Conservation (phyloP, 192 early-diverging fungal species). For the Glomus cerebriforme region DNA sequence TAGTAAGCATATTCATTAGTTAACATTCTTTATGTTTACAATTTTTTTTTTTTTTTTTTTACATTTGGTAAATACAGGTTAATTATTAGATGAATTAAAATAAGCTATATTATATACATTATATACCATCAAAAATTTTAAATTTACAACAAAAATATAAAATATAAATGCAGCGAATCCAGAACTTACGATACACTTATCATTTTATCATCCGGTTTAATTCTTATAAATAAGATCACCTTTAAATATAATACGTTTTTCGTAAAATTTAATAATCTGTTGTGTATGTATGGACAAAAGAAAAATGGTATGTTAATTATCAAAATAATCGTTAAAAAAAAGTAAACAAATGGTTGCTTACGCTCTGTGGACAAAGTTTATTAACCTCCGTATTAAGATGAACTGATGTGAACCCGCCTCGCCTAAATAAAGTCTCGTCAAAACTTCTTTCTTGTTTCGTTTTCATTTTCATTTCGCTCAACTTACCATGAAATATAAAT, state of each 20-base stretch:
- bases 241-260: neutral
- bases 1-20: no score
- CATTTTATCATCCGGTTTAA: no score
- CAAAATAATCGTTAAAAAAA: neutral
- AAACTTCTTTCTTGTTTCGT: no score
- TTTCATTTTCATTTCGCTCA: neutral
- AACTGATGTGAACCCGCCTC: neutral
- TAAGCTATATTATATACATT: no score
- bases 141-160: no score
- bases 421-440: neutral
- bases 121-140: no score
- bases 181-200: no score
- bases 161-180: no score
- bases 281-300: neutral
- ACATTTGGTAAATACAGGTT: no score
- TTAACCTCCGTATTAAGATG: neutral
- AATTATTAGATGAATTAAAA: no score
- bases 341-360: neutral
- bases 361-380: neutral
- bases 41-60: no score
- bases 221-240: neutral
- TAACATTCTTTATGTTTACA: no score
- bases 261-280: neutral
- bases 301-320: neutral
- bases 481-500: neutral